phyloP scores from a whole-genome alignment of 768 basidiomycete species.

The Leccinum incarnatum region DNA sequence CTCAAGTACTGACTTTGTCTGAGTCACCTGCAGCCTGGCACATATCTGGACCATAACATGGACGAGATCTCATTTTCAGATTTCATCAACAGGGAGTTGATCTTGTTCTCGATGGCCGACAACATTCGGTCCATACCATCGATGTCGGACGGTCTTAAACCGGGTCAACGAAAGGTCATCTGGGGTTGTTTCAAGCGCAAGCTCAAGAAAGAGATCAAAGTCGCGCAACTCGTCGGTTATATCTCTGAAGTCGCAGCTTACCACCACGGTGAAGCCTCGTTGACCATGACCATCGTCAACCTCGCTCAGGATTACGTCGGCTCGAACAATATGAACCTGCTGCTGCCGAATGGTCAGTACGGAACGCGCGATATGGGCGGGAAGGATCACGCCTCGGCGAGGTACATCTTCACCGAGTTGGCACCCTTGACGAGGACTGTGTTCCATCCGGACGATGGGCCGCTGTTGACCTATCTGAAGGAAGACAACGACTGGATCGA shows the following conservation, averaged over 20 bases:
- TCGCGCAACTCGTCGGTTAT: constrained; percentile 94
- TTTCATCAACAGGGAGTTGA: constrained; percentile 97
- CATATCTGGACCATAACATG: constrained; percentile 85
- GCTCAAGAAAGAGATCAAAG: constrained; percentile 89
- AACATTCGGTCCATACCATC: constrained; percentile 98
- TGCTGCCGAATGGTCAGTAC: constrained; percentile 89
- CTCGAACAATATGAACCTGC: constrained; percentile 89
- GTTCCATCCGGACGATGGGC: constrained; percentile 83
- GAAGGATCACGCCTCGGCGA: constrained; percentile 93
- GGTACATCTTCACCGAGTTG: constrained; percentile 92
- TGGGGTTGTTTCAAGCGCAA: constrained; percentile 97
- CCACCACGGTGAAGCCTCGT: constrained; percentile 91
- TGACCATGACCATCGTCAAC: constrained; percentile 88
- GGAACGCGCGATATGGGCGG: constrained; percentile 93
- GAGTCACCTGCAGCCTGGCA: constrained; percentile 69
- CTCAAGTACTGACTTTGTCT: neutral
- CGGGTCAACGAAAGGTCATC: constrained; percentile 95
- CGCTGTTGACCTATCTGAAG: constrained; percentile 75
- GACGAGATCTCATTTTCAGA: constrained; percentile 86
- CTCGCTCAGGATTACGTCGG: constrained; percentile 94
- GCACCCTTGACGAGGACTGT: constrained; percentile 69
- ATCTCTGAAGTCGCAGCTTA: constrained; percentile 92
- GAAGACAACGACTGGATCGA: constrained; percentile 88
- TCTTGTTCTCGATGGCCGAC: constrained; percentile 99
- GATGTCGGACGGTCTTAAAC: constrained; percentile 91